Evolutionary conservation across 768 basidiomycete genomes (phyloP), one percentile per base, ranked within the genome.

Genomic region (Clathrus columnatus): DNA sequence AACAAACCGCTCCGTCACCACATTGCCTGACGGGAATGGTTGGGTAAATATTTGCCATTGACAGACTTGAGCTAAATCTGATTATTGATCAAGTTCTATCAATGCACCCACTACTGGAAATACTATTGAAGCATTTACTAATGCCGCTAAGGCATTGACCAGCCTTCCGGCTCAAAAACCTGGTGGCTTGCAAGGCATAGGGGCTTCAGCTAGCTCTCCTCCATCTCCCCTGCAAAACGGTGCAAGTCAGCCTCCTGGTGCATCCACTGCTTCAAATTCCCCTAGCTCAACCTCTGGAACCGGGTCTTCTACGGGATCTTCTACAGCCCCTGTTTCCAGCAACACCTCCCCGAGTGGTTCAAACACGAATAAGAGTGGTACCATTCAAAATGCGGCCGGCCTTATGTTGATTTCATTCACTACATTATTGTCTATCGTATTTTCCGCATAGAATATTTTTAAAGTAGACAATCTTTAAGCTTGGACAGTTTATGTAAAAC

Each of bases 31-130:
- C 63, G 7, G 69, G 69, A 53, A 71, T 71, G 69, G 69, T 70
- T 24, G 69, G 68, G 66, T 68, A 54, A n/a, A 3, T 8, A 36
- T 36, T 36, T 11, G 11, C 36, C 2, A 36, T n/a, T 36, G 36
- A 2, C 7, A 36, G n/a, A 36, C 36, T 36, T 36, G 4, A 20
- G 14, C 17, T 11, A 44, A 23, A 18, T n/a, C 29, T 24, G 20
- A 21, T 29, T 36, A 1, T 21, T 23, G 10, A 36, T 4, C 1
- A 48, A 69, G 79, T 42, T 74, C 75, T 11, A 78, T 83, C 64
- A 82, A 82, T 63, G 70, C 78, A 0, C 76, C 77, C 2, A 50
- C 67, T 4, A 62, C 65, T n/a, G 77, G 75, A 1, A 65, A 63
- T 44, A 76, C 73, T 17, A 73, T 77, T 56, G 59, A 56, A 0